Percentiles rank a stretch among this genome's conserved stretches.
phyloP scores from a whole-genome alignment of 768 basidiomycete genomes.

The Lyophyllum decastes region DNA sequence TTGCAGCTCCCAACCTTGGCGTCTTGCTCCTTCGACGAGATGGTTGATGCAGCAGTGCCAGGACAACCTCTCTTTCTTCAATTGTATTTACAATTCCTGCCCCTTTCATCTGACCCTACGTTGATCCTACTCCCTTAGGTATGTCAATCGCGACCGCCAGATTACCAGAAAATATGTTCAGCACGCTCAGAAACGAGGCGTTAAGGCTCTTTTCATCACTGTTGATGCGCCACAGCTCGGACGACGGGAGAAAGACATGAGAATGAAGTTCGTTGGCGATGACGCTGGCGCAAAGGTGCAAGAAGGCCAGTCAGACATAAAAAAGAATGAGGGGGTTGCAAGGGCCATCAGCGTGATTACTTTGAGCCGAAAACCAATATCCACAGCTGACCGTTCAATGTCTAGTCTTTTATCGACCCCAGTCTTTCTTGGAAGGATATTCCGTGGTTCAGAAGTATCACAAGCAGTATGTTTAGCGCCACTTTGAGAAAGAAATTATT shows the following conservation, averaged over 20 bases:
- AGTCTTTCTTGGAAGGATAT: constrained; percentile 83
- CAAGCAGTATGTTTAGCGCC: constrained; percentile 46
- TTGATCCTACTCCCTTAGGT: background rate
- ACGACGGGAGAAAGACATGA: constrained; percentile 91
- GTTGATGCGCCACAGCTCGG: constrained; percentile 97
- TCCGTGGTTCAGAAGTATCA: constrained; percentile 76
- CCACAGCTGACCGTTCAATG: background rate
- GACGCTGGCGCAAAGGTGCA: constrained; percentile 28
- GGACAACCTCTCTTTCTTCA: constrained; percentile 85
- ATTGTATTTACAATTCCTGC: constrained; percentile 44
- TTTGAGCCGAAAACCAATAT: background rate
- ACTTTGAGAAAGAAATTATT: background rate
- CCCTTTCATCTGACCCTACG: background rate
- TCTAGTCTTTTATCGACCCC: constrained; percentile 90
- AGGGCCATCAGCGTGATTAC: constrained; percentile 77
- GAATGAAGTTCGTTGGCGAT: constrained; percentile 88
- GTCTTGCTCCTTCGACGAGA: constrained; percentile 92
- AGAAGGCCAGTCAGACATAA: constrained; percentile 43
- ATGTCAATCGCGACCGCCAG: constrained; percentile 52
- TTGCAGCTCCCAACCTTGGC: constrained; percentile 87
- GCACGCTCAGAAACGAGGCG: constrained; percentile 85
- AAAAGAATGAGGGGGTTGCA: constrained; percentile 76
- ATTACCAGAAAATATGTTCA: constrained; percentile 84
- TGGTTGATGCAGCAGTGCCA: constrained; percentile 79
- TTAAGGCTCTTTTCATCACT: constrained; percentile 93